Conservation (phyloP, 176 grass and related monocot genomes). For the bread wheat (Triticum aestivum) region IWGSC_CS_RefSeq_v2.1 NC_057809.1:461485757-461486256, state of each 20-base stretch:
- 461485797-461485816: constrained; percentile 41
- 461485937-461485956: constrained; percentile 81
- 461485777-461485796: constrained; percentile 48
- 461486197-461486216: constrained; percentile 69
- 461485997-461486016: constrained; percentile 69
- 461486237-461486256: constrained; percentile 80
- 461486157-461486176: constrained; percentile 72
- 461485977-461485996: constrained; percentile 54
- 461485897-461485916: constrained; percentile 63
- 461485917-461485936: constrained; percentile 81
- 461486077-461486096: constrained; percentile 74
- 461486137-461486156: constrained; percentile 83
- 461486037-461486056: constrained; percentile 46
- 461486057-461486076: constrained; percentile 64
- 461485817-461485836: not conserved
- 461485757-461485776: constrained; percentile 39
- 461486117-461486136: constrained; percentile 64
- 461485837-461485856: constrained; percentile 76
- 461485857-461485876: constrained; percentile 67
- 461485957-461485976: constrained; percentile 67
- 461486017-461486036: constrained; percentile 56
- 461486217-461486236: constrained; percentile 72
- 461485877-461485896: constrained; percentile 75
- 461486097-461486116: constrained; percentile 68
- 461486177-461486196: constrained; percentile 71